phyloP scores from a whole-genome alignment of 306 rosid genomes.

The Trifolium pratense region DNA sequence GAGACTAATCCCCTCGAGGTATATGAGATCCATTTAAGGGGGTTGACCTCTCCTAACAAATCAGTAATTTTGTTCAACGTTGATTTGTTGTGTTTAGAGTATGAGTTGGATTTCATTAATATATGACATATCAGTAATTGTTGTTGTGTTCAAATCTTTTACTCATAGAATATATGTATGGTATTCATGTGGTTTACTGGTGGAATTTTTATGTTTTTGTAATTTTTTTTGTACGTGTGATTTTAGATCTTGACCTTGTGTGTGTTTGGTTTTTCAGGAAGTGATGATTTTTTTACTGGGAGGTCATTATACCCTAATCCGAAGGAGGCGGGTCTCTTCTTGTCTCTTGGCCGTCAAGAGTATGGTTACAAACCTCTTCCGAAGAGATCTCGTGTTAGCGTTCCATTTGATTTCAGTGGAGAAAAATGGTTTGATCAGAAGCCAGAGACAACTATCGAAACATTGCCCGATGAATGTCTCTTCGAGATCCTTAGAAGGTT shows the following conservation, averaged over 20 bases:
- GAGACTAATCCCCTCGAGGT: too few relatives aligned
- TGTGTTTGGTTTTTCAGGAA: constrained; percentile 60
- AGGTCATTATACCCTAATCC: constrained; percentile 81
- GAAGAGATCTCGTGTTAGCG: constrained; percentile 74
- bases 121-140: constrained; percentile 2
- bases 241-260: constrained; percentile 27
- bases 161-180: neutral
- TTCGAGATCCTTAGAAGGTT: constrained; percentile 92
- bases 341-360: constrained; percentile 73
- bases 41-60: too few relatives aligned
- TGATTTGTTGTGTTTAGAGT: constrained; percentile 28
- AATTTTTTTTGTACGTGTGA: neutral
- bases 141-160: neutral
- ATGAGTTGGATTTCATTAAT: neutral
- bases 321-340: constrained; percentile 72
- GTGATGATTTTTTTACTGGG: constrained; percentile 75
- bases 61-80: constrained; percentile 21
- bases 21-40: too few relatives aligned
- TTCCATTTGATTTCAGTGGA: constrained; percentile 62
- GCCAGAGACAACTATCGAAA: constrained; percentile 67
- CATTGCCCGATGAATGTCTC: constrained; percentile 91
- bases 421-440: constrained; percentile 56
- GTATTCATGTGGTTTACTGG: neutral
- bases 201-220: neutral
- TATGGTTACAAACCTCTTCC: constrained; percentile 66